Base-by-base conservation (phyloP, 2,329 filamentous ascomycete genomes). In the Pyricularia pennisetigena region DNA sequence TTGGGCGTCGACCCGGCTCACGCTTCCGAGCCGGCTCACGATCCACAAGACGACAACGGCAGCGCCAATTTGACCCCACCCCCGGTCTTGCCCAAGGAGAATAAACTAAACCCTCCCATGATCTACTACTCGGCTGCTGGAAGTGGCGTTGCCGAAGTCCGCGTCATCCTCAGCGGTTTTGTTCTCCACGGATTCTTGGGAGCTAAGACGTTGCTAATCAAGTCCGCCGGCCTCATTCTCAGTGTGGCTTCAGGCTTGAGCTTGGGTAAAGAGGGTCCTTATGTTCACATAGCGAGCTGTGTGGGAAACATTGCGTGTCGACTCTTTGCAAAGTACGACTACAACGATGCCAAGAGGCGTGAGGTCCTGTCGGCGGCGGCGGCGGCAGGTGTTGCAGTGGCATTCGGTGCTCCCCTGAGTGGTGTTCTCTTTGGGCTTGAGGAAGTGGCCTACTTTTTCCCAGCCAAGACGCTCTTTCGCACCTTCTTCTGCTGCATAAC, bases 401-500 rank as follows among this genome's bases (percentile, higher is more conserved):
- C 94, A 14, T 98, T 98, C 76, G 94, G 94, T 54, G 93, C 94
- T 0, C 94, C 94, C 61, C 75, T 88, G 0, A 93, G 93, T 9
- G 94, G 94, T 67, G 93, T 97, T 1, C 83, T 98, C 2, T 98
- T 98, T 78, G 93, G 93, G 41, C 79, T 98, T 32, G 95, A 99
- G 78, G 95, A 98, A 83, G 94, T 98, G 70, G 88, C 92, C 72
- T 98, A 98, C 78, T 98, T 98, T 78, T 98, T 98, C 77, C 94
- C 95, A 0, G 93, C 94, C 6, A 98, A 99, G 80, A 98, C 94
- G 0, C 85, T 99, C 9, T 99, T 99, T 81, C 85, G 95, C 67
- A 98, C 95, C 0, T 99, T 99, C 78, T 98, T 98, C 79, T 98
- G 94, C 81, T 98, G 94, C 78, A 98, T 98, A 73, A 90, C 91